Percentiles rank a stretch among this genome's conserved stretches.
phyloP scores from a whole-genome alignment of 2,329 filamentous ascomycete species.

The Ophiostoma fasciatum region DNA sequence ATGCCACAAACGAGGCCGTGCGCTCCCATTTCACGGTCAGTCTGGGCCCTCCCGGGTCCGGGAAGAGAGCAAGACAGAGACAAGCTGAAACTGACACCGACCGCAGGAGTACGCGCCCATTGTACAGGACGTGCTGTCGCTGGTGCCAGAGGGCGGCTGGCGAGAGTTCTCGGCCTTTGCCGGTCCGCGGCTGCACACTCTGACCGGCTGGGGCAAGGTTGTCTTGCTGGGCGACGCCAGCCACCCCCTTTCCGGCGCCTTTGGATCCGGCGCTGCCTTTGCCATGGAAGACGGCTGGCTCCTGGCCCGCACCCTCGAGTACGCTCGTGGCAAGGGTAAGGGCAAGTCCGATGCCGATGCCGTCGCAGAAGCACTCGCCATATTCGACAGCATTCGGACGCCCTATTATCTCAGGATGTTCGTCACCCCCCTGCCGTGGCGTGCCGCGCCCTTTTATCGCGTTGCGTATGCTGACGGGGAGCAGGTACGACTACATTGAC shows the following conservation, averaged over 20 bases:
- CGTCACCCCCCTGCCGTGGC: background rate
- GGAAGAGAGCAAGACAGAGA: too few species aligned
- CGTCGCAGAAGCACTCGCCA: background rate
- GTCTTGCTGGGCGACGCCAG: slow-evolving; percentile 1
- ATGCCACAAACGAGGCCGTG: background rate
- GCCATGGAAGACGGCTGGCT: slow-evolving; percentile 2
- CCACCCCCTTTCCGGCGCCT: background rate
- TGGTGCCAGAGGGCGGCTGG: slow-evolving; percentile 1
- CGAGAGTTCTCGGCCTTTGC: background rate
- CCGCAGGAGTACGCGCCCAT: too few species aligned
- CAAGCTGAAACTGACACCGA: too few species aligned
- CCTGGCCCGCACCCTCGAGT: slow-evolving; percentile 1
- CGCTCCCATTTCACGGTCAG: background rate
- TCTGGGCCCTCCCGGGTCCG: background rate
- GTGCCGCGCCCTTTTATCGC: too few species aligned
- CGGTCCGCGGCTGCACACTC: background rate
- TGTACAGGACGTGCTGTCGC: too few species aligned
- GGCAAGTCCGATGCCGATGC: background rate
- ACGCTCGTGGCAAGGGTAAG: background rate
- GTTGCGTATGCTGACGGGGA: too few species aligned
- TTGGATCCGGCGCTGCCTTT: slow-evolving; percentile 1
- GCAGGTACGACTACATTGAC: too few species aligned
- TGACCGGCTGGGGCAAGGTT: slow-evolving; percentile 1
- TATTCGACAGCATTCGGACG: background rate
- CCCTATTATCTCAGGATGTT: slow-evolving; percentile 1